phyloP scores from a whole-genome alignment of 192 early-diverging fungal species.

The Coemansia sp. region DNA sequence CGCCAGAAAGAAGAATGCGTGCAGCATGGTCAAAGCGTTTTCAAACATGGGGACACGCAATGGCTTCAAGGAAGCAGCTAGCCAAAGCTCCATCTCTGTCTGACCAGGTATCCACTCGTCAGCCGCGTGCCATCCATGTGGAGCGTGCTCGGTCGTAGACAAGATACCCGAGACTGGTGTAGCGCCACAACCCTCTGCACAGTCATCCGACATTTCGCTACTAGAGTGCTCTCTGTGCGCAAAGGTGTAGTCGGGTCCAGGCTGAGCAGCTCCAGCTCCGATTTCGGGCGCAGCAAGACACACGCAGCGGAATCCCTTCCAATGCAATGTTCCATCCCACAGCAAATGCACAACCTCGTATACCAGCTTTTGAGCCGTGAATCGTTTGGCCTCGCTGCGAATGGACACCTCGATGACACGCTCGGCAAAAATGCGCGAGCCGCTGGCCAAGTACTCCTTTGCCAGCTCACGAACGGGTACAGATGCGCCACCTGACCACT shows the following conservation, averaged over 20 bases:
- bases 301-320: constrained; percentile 38
- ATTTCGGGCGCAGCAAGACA: background rate
- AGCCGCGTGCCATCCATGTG: background rate
- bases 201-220: background rate
- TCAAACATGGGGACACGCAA: constrained; percentile 38
- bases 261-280: background rate
- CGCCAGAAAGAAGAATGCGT: constrained; percentile 34
- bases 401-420: constrained; percentile 34
- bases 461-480: constrained; percentile 18
- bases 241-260: background rate
- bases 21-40: constrained; percentile 30
- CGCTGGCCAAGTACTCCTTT: constrained; percentile 25
- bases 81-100: constrained; percentile 16
- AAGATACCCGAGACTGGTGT: background rate
- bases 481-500: background rate
- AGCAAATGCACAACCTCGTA: constrained; percentile 33
- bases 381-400: constrained; percentile 39
- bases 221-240: constrained; percentile 1
- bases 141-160: background rate
- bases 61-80: constrained; percentile 15
- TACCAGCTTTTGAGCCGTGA: constrained; percentile 33
- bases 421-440: constrained; percentile 28
- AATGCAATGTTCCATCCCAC: constrained; percentile 37
- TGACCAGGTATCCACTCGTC: background rate
- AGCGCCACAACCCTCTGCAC: background rate